Conservation (phyloP, 805 yeast species). For the Lipomyces starkeyi region DNA sequence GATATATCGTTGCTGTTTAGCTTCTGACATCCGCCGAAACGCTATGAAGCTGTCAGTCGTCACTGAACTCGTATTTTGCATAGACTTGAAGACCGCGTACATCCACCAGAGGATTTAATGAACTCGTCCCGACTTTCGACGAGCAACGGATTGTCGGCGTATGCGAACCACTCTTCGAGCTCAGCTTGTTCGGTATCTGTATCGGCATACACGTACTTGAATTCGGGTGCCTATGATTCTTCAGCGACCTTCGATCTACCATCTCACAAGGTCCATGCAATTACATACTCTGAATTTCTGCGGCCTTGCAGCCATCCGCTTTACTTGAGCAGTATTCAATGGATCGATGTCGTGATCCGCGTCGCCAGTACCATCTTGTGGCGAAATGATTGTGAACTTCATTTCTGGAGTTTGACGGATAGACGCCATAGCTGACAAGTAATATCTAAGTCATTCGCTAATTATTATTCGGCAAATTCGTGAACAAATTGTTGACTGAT, state of each 20-base stretch:
- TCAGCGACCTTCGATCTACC: background rate
- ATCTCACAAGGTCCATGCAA: background rate
- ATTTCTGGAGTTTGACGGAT: slow-evolving; percentile 7
- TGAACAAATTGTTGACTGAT: background rate
- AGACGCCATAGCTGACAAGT: background rate
- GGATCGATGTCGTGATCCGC: slow-evolving; percentile 23
- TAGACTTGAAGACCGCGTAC: slow-evolving; percentile 10
- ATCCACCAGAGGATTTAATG: slow-evolving; percentile 4
- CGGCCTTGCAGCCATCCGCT: slow-evolving; percentile 14
- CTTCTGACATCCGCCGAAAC: slow-evolving; percentile 8
- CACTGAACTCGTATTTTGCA: background rate
- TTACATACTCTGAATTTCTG: slow-evolving; percentile 9
- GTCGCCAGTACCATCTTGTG: slow-evolving; percentile 12
- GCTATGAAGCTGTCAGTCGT: slow-evolving; percentile 7
- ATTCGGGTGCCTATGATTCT: slow-evolving; percentile 40
- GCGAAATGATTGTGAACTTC: slow-evolving; percentile 24
- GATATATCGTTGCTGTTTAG: slow-evolving; percentile 11
- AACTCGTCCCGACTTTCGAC: slow-evolving; percentile 29
- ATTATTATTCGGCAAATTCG: background rate
- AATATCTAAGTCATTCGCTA: background rate
- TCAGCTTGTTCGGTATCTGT: slow-evolving; percentile 50
- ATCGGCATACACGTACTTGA: slow-evolving; percentile 54
- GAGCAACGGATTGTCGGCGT: slow-evolving; percentile 38
- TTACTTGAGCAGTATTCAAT: slow-evolving; percentile 16
- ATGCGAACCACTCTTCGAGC: slow-evolving; percentile 55